phyloP scores from a whole-genome alignment of 1,139 yeast species.

The Hyphopichia khmerensis region DNA sequence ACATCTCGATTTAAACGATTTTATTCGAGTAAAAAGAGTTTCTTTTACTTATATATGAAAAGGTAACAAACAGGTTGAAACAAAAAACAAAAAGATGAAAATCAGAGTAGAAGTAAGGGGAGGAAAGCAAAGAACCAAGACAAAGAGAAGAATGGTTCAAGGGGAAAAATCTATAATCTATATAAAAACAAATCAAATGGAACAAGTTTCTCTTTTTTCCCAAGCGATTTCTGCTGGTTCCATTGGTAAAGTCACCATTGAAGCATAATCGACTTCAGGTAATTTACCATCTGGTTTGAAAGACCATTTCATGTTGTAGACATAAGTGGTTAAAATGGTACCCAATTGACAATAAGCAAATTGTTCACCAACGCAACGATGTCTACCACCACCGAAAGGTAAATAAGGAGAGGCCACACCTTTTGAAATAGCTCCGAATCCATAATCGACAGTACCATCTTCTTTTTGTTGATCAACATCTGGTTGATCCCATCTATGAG shows the following conservation, averaged over 20 bases:
- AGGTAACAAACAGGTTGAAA: background rate
- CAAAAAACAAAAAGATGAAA: background rate
- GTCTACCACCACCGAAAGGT: constrained; percentile 99
- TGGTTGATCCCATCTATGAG: constrained; percentile 80
- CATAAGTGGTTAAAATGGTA: constrained; percentile 71
- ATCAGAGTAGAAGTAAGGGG: too few species aligned
- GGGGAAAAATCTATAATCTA: too few species aligned
- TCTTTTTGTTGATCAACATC: constrained; percentile 34
- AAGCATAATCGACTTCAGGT: constrained; percentile 81
- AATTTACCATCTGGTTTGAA: constrained; percentile 55
- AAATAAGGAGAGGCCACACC: constrained; percentile 95
- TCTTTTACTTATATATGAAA: background rate
- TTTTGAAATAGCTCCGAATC: constrained; percentile 92
- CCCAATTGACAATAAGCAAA: constrained; percentile 96
- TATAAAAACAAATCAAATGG: constrained; percentile 18
- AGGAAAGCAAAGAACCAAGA: too few species aligned
- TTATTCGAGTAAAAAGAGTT: background rate
- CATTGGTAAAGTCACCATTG: constrained; percentile 91
- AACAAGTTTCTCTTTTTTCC: constrained; percentile 57
- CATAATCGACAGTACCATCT: constrained; percentile 74
- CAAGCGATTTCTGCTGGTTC: constrained; percentile 78
- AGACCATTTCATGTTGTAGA: constrained; percentile 78
- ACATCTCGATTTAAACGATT: too few species aligned
- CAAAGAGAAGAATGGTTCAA: too few species aligned
- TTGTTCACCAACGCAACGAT: constrained; percentile 98